Percentiles rank a stretch among this genome's conserved stretches.
Evolutionary conservation across 176 grass and related monocot genomes (phyloP).

Genomic region (Alloteropsis semialata): DNA sequence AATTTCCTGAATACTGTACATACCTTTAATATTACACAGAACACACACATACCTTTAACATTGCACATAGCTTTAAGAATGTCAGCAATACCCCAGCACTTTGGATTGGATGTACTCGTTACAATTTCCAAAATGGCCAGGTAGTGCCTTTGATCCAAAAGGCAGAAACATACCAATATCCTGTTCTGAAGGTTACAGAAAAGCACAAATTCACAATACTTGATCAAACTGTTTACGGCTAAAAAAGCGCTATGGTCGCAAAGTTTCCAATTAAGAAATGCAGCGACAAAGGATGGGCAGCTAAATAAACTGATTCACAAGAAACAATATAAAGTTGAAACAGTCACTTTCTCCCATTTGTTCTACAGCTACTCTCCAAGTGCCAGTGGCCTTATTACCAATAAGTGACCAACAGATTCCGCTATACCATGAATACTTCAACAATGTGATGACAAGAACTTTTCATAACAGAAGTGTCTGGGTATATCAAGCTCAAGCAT

Average conservation of each 20-base stretch:
- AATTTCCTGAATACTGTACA: too few species aligned
- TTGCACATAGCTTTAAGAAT: too few species aligned
- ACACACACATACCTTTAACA: too few species aligned
- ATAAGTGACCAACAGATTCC: neutral
- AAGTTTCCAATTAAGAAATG: neutral
- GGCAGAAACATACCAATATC: too few species aligned
- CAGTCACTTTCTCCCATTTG: conserved; percentile 50
- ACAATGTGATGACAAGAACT: neutral
- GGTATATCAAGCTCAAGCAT: conserved; percentile 22
- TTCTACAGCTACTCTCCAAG: conserved; percentile 4
- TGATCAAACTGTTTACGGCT: neutral
- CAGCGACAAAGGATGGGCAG: neutral
- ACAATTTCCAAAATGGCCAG: too few species aligned
- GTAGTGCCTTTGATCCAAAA: too few species aligned
- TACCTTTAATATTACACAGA: too few species aligned
- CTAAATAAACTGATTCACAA: conserved; percentile 1
- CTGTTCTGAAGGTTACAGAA: neutral
- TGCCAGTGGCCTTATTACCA: neutral
- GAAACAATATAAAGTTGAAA: neutral
- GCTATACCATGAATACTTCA: neutral
- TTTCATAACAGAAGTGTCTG: neutral
- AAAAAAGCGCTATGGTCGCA: neutral
- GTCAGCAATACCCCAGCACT: too few species aligned
- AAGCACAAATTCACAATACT: neutral
- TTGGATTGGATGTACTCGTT: too few species aligned